Percentiles rank a stretch among this genome's conserved stretches.
phyloP scores from a whole-genome alignment of 192 early-diverging fungal genomes.

The Coemansia sp. region DNA sequence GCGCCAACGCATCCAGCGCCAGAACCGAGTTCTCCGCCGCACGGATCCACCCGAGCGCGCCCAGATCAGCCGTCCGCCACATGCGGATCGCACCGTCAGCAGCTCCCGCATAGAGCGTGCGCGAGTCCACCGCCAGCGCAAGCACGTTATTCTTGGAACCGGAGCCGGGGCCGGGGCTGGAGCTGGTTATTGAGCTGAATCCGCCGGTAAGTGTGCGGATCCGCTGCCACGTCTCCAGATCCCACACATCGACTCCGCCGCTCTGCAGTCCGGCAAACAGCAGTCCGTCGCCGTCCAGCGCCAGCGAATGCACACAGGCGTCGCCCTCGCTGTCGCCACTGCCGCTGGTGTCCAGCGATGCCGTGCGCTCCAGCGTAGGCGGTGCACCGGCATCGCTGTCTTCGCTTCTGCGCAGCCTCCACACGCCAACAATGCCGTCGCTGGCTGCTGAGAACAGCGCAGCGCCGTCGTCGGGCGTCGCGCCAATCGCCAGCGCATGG shows the following conservation, averaged over 20 bases:
- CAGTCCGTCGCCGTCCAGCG: slow-evolving; percentile 65
- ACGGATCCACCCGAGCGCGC: slow-evolving; percentile 55
- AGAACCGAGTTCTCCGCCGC: slow-evolving; percentile 62
- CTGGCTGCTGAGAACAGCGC: slow-evolving; percentile 61
- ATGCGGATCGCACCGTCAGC: slow-evolving; percentile 70
- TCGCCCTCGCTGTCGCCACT: slow-evolving; percentile 37
- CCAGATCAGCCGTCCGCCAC: slow-evolving; percentile 64
- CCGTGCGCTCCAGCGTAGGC: slow-evolving; percentile 22
- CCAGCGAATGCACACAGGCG: slow-evolving; percentile 62
- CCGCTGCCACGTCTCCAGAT: slow-evolving; percentile 67
- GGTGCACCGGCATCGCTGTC: not conserved
- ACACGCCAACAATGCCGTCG: slow-evolving; percentile 68
- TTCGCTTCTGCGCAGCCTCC: slow-evolving; percentile 9
- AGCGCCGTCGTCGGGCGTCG: slow-evolving; percentile 35
- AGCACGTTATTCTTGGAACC: slow-evolving; percentile 57
- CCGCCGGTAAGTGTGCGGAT: slow-evolving; percentile 35
- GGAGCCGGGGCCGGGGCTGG: not conserved
- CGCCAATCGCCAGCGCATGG: slow-evolving; percentile 61
- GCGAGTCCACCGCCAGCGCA: slow-evolving; percentile 50
- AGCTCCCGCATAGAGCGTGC: slow-evolving; percentile 62
- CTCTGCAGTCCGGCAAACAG: slow-evolving; percentile 75
- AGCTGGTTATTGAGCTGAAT: too few species aligned
- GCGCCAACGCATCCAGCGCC: slow-evolving; percentile 35
- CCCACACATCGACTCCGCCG: slow-evolving; percentile 74
- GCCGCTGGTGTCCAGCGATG: slow-evolving; percentile 27